phyloP scores from a whole-genome alignment of 805 yeast genomes.

The Danielia oregonensis region DNA sequence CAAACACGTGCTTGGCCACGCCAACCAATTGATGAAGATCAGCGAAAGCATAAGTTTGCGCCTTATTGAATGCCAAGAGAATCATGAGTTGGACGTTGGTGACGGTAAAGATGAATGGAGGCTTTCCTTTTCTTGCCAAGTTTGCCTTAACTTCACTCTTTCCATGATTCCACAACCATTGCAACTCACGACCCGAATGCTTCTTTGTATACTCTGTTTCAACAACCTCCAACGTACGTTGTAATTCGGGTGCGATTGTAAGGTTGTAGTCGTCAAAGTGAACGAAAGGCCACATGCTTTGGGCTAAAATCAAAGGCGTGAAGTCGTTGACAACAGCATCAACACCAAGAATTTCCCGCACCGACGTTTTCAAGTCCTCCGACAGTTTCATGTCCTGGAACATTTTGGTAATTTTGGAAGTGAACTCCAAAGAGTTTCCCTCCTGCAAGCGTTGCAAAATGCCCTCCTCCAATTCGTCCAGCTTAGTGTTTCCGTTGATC shows the following conservation, averaged over 20 bases:
- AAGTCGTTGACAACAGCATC: conserved; percentile 45
- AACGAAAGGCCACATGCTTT: conserved; percentile 83
- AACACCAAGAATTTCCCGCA: conserved; percentile 41
- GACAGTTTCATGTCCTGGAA: conserved; percentile 89
- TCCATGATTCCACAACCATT: conserved; percentile 95
- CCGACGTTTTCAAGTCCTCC: conserved; percentile 61
- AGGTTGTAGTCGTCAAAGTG: conserved; percentile 36
- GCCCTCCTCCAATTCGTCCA: conserved; percentile 80
- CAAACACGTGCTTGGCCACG: conserved; percentile 59
- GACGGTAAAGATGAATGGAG: conserved; percentile 77
- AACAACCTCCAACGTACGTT: conserved; percentile 61
- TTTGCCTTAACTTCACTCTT: conserved; percentile 90
- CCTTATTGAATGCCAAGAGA: conserved; percentile 74
- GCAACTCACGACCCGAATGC: conserved; percentile 83
- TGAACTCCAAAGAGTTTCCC: conserved; percentile 88
- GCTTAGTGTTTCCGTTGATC: conserved; percentile 79
- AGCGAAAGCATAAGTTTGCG: conserved; percentile 53
- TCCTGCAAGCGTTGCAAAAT: conserved; percentile 83
- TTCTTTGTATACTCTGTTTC: conserved; percentile 65
- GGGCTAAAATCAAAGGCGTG: conserved; percentile 76
- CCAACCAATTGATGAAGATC: conserved; percentile 68
- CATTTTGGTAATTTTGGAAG: conserved; percentile 93
- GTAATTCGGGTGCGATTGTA: conserved; percentile 65
- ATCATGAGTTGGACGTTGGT: conserved; percentile 87
- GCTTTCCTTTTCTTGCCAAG: conserved; percentile 73